These are phyloP conservation scores for Corylus americana DNA, from an alignment of 306 rosid genomes.

Conservation along the genomic window DNA sequence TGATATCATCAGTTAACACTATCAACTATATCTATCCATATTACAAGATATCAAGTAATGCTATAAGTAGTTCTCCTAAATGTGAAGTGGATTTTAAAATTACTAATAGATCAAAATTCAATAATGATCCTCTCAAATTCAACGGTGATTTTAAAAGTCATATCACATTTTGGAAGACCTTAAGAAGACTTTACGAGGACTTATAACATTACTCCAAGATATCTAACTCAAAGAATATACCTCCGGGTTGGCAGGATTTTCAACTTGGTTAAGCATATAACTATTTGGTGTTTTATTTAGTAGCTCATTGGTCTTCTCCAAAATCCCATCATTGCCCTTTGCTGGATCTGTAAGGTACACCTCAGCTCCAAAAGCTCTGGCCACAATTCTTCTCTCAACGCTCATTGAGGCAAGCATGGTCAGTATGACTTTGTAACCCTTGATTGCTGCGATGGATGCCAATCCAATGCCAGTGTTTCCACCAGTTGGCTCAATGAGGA, in stretches of 20 bases:
- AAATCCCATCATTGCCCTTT: conserved; percentile 47
- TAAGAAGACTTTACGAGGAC: too few species aligned
- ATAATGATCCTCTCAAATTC: too few species aligned
- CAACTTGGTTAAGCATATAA: conserved; percentile 53
- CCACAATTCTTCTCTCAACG: conserved; percentile 65
- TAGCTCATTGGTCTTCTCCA: conserved; percentile 62
- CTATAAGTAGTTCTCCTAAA: too few species aligned
- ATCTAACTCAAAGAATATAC: conserved; percentile 28
- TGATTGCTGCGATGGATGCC: conserved; percentile 72
- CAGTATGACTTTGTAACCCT: conserved; percentile 64
- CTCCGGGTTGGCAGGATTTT: conserved; percentile 70
- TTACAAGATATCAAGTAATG: not conserved
- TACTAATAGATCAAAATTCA: too few species aligned
- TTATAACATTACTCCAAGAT: not conserved
- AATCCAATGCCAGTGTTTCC: conserved; percentile 91
- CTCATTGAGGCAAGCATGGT: conserved; percentile 62
- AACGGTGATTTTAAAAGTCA: too few species aligned
- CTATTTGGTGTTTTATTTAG: conserved; percentile 52
- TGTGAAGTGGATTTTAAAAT: too few species aligned
- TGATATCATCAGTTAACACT: not conserved
- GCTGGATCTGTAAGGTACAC: conserved; percentile 62
- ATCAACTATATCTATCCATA: conserved; percentile 7
- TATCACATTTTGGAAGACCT: too few species aligned
- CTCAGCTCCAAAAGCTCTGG: conserved; percentile 82
- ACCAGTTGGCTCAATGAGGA: conserved; percentile 70